Evolutionary conservation across 768 basidiomycete genomes (phyloP).

Genomic region (Lentinula raphanica): DNA sequence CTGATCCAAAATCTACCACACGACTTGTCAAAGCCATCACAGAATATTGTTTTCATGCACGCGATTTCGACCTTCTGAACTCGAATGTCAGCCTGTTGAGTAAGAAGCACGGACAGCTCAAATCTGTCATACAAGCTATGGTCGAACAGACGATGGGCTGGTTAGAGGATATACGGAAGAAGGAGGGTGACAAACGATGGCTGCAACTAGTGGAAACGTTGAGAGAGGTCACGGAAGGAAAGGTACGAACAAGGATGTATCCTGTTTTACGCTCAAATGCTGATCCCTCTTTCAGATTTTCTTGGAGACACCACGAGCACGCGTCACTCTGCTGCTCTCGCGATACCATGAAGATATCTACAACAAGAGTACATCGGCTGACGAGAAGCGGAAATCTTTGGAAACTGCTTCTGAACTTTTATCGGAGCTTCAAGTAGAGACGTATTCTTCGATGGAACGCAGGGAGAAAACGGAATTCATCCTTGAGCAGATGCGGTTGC

Average conservation of each 20-base stretch:
- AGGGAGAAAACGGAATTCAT: slow-evolving; percentile 98
- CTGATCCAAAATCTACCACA: slow-evolving; percentile 89
- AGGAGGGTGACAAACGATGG: slow-evolving; percentile 71
- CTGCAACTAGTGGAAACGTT: slow-evolving; percentile 86
- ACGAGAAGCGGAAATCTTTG: slow-evolving; percentile 53
- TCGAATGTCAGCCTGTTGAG: slow-evolving; percentile 61
- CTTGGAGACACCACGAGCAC: slow-evolving; percentile 92
- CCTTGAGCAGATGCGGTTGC: slow-evolving; percentile 92
- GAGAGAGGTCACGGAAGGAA: slow-evolving; percentile 91
- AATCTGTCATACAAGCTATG: slow-evolving; percentile 84
- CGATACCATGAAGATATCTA: slow-evolving; percentile 77
- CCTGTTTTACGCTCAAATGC: background rate
- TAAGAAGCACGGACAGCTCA: slow-evolving; percentile 97
- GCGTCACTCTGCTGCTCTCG: slow-evolving; percentile 84
- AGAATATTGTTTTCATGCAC: slow-evolving; percentile 66
- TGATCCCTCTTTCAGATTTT: slow-evolving; percentile 60
- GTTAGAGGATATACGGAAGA: slow-evolving; percentile 69
- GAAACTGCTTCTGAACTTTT: slow-evolving; percentile 88
- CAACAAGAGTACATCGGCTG: slow-evolving; percentile 35
- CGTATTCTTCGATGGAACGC: slow-evolving; percentile 97
- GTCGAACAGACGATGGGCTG: slow-evolving; percentile 83
- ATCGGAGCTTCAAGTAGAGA: slow-evolving; percentile 95
- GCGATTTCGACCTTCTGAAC: slow-evolving; percentile 68
- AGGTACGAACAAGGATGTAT: slow-evolving; percentile 47
- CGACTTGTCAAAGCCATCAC: slow-evolving; percentile 72